These are phyloP conservation scores for Barbarea vulgaris DNA, from an alignment of 345 rosid species.

Conservation along the genomic window DNA sequence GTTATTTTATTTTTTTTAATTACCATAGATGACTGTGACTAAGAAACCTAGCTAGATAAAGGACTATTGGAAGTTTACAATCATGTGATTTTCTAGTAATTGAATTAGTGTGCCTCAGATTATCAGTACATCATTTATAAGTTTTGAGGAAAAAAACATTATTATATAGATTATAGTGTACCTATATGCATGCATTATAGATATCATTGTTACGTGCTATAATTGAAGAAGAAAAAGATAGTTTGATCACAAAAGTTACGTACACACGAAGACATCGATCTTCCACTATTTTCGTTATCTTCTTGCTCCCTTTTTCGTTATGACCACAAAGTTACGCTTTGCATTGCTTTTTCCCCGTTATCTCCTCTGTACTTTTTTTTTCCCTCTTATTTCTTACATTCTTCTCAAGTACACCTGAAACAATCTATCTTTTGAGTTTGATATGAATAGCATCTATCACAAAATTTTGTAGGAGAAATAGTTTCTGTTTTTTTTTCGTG, in stretches of 20 bases:
- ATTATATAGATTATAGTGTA: not conserved
- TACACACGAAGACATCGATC: constrained; percentile 39
- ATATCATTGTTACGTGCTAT: constrained; percentile 35
- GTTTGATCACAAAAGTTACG: constrained; percentile 37
- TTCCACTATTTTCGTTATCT: constrained; percentile 37
- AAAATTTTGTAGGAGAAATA: not conserved
- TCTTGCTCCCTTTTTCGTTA: constrained; percentile 20
- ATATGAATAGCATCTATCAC: constrained; percentile 4
- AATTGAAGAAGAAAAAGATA: constrained; percentile 26
- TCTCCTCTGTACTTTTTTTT: constrained; percentile 23
- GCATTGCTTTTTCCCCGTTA: constrained; percentile 26
- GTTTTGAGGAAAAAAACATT: not conserved
- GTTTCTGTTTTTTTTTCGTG: not conserved
- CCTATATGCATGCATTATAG: constrained; percentile 18
- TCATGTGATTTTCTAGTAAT: not conserved
- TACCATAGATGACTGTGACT: not conserved
- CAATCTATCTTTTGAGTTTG: constrained; percentile 8
- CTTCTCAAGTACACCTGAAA: constrained; percentile 27
- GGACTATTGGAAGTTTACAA: not conserved
- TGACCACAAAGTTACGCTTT: constrained; percentile 29
- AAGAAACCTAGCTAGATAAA: not conserved
- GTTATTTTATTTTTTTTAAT: too few species aligned
- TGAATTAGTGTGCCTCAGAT: not conserved
- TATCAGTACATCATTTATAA: not conserved
- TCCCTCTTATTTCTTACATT: constrained; percentile 21